Conservation (phyloP, 805 yeast genomes). For the Nakazawaea siamensis region DNA sequence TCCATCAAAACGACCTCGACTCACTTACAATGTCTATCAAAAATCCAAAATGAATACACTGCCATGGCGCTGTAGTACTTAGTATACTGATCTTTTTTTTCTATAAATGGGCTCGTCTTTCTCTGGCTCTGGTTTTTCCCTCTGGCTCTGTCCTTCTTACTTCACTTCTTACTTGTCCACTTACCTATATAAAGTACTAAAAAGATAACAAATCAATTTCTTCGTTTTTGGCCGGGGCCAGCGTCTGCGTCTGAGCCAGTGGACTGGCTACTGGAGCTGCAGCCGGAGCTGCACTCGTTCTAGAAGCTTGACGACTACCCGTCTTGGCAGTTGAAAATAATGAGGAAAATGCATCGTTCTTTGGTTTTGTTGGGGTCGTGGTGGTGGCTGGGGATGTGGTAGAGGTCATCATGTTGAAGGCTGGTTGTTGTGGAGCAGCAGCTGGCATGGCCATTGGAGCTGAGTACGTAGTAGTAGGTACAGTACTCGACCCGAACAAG, state of each 20-base stretch:
- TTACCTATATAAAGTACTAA: not conserved
- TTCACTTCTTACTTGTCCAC: not conserved
- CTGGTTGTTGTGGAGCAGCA: constrained; percentile 12
- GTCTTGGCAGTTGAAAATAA: constrained; percentile 60
- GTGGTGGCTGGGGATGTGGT: constrained; percentile 23
- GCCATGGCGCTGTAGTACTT: constrained; percentile 43
- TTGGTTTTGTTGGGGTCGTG: constrained; percentile 31
- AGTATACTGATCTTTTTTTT: too few relatives aligned
- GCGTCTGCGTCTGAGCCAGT: constrained; percentile 10
- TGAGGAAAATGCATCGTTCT: constrained; percentile 65
- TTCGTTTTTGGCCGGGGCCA: constrained; percentile 21
- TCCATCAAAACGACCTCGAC: not conserved
- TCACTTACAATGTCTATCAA: constrained; percentile 75
- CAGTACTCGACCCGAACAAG: constrained; percentile 17
- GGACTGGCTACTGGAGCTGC: constrained; percentile 15
- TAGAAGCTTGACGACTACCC: constrained; percentile 13
- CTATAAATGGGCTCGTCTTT: too few relatives aligned
- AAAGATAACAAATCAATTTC: constrained; percentile 39
- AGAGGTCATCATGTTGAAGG: constrained; percentile 6
- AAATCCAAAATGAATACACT: constrained; percentile 81
- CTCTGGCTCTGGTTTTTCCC: too few relatives aligned
- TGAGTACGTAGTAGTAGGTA: constrained; percentile 9
- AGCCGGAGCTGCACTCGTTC: constrained; percentile 1
- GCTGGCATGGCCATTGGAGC: constrained; percentile 10
- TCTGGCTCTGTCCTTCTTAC: too few relatives aligned